phyloP scores from a whole-genome alignment of 805 yeast genomes.

The Scheffersomyces stipitis region DNA sequence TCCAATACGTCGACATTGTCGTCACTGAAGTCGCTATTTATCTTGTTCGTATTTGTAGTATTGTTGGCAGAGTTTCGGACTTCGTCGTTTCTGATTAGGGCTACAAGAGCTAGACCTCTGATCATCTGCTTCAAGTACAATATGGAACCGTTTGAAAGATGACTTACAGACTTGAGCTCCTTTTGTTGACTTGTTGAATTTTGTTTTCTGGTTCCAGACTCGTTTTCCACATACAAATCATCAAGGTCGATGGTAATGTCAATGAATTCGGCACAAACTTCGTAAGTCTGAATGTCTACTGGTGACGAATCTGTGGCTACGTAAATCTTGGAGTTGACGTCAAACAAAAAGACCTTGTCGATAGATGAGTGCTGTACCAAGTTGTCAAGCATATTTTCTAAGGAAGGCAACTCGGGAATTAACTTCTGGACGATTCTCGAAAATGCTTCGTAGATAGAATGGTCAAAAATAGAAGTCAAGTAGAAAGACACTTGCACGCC shows the following conservation, averaged over 20 bases:
- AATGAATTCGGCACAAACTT: conserved; percentile 95
- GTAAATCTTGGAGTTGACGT: conserved; percentile 87
- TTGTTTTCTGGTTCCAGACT: conserved; percentile 16
- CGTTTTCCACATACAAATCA: conserved; percentile 53
- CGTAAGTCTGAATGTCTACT: conserved; percentile 92
- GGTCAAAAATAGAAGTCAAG: conserved; percentile 91
- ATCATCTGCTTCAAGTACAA: conserved; percentile 88
- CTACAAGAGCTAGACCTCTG: conserved; percentile 87
- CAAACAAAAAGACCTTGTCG: conserved; percentile 91
- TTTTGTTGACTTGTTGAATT: conserved; percentile 13
- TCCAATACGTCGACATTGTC: not conserved
- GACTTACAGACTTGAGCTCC: conserved; percentile 66
- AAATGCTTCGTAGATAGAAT: conserved; percentile 93
- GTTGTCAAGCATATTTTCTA: conserved; percentile 86
- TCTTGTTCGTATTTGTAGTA: not conserved
- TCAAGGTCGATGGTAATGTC: conserved; percentile 91
- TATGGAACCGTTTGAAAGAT: conserved; percentile 78
- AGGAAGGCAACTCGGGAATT: conserved; percentile 81
- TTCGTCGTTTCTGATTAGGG: conserved; percentile 71
- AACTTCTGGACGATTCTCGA: conserved; percentile 89
- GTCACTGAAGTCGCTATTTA: conserved; percentile 1
- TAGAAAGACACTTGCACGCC: conserved; percentile 91
- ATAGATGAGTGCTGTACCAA: conserved; percentile 85
- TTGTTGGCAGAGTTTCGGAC: conserved; percentile 9
- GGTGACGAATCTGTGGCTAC: conserved; percentile 96